Conservation (phyloP, 805 yeast species). For the Candida multigemmis region DNA sequence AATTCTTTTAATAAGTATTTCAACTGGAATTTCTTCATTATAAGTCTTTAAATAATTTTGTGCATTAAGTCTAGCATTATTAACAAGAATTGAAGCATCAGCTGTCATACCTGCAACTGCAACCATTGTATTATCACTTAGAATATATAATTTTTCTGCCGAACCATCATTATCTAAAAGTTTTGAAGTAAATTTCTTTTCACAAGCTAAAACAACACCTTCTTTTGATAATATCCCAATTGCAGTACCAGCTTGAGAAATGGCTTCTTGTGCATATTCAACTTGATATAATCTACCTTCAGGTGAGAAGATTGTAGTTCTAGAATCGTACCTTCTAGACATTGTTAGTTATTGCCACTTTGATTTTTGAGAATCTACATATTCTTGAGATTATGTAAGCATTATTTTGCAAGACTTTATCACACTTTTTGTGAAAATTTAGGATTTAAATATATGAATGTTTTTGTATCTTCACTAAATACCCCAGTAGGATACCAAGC, state of each 20-base stretch:
- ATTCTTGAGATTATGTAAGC: too few relatives aligned
- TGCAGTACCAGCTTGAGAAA: conserved; percentile 76
- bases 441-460: too few relatives aligned
- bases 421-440: too few relatives aligned
- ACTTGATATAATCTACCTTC: conserved; percentile 97
- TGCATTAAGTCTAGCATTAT: conserved; percentile 76
- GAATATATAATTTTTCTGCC: conserved; percentile 83
- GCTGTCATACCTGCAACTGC: conserved; percentile 99
- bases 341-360: conserved; percentile 12
- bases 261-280: conserved; percentile 92
- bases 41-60: conserved; percentile 81
- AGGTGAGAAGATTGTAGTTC: conserved; percentile 98
- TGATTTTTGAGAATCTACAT: neutral
- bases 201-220: conserved; percentile 95
- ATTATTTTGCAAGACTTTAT: too few relatives aligned
- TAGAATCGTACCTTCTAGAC: conserved; percentile 98
- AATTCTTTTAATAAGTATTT: conserved; percentile 74
- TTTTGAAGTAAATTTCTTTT: conserved; percentile 88
- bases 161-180: conserved; percentile 88
- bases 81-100: conserved; percentile 86
- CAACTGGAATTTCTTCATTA: conserved; percentile 92
- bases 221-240: conserved; percentile 68
- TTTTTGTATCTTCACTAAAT: conserved; percentile 30
- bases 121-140: conserved; percentile 76
- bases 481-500: conserved; percentile 75